These are phyloP conservation scores for Aspergillus sp. DNA, from an alignment of 2,329 filamentous ascomycete species.

Conservation along the genomic window DNA sequence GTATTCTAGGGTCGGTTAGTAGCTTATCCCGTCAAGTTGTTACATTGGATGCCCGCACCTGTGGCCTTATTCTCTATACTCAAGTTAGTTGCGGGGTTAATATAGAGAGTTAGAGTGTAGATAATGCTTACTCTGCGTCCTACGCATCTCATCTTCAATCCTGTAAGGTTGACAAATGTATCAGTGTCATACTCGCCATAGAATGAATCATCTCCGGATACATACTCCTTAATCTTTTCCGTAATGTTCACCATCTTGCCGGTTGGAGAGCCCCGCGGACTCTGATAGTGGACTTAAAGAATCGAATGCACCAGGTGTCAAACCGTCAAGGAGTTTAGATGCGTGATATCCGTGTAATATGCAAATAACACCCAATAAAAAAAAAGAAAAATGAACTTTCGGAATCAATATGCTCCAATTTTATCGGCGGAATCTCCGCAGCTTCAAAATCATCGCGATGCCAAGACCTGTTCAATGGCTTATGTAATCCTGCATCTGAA, in stretches of 20 bases:
- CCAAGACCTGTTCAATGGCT: conserved; percentile 14
- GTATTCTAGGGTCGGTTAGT: conserved; percentile 67
- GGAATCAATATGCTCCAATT: neutral
- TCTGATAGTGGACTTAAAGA: conserved; percentile 8
- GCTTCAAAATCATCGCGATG: conserved; percentile 22
- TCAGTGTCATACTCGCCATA: neutral
- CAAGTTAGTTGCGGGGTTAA: conserved; percentile 34
- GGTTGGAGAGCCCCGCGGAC: conserved; percentile 28
- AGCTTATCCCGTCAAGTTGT: neutral
- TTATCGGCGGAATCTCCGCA: conserved; percentile 8
- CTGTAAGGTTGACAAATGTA: conserved; percentile 48
- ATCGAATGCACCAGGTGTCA: neutral
- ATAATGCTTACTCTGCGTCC: conserved; percentile 81
- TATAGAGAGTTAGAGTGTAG: conserved; percentile 8
- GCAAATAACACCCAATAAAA: neutral
- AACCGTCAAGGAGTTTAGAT: neutral
- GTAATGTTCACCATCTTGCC: conserved; percentile 94
- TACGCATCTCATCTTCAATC: conserved; percentile 99
- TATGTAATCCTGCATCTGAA: conserved; percentile 18
- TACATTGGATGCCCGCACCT: conserved; percentile 59
- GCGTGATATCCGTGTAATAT: neutral
- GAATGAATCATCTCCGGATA: neutral
- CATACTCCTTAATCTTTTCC: conserved; percentile 98
- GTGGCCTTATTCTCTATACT: conserved; percentile 93
- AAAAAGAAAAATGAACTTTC: neutral